Evolutionary conservation across 176 grass and related monocot genomes (phyloP), one percentile per base, ranked within the genome.

Genomic region (Chrysopogon serrulatus): DNA sequence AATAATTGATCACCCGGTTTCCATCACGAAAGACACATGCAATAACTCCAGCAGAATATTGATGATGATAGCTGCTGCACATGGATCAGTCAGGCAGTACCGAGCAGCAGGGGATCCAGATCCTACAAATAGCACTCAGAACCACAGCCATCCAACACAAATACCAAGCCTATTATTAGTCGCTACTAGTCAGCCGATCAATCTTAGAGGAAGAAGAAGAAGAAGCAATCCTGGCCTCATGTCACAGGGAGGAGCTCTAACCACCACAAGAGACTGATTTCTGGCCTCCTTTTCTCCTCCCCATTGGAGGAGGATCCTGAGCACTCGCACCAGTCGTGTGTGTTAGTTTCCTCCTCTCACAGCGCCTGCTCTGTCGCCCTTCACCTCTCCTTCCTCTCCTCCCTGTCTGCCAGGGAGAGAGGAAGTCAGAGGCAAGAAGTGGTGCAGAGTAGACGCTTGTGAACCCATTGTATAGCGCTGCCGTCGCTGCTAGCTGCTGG

Each of bases 341-440:
- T 51, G 61, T 68, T 69, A 70, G 84, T 74, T 82, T 60, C 80
- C 84, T 79, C 68, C 61, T 49, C 74, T 28, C 79, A 60, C 79
- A 90, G 61, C 74, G 14, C 56, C 1, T 9, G 8, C 23, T 59
- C 82, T 85, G 75, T 83, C 18, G 75, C 89, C 89, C 89, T 87
- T 87, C 89, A 79, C 89, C 88, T 87, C 89, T 87, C 75, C 88
- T 90, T 85, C 88, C 79, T 87, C 88, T 74, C 71, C 37, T 36
- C 45, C 47, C 13, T 49, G 47, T 6, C 44, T 63, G 16, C 71
- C 61, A 60, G 37, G 84, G 84, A 82, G 88, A 60, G 88, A 78
- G 88, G 79, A 82, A 83, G 73, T 66, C 35, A 71, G 84, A 74
- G 84, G 84, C 68, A 40, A 6, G 79, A 83, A 86, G 79, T 68